Evolutionary conservation across 768 basidiomycete species (phyloP).

Genomic region (Termitomyces sp.): DNA sequence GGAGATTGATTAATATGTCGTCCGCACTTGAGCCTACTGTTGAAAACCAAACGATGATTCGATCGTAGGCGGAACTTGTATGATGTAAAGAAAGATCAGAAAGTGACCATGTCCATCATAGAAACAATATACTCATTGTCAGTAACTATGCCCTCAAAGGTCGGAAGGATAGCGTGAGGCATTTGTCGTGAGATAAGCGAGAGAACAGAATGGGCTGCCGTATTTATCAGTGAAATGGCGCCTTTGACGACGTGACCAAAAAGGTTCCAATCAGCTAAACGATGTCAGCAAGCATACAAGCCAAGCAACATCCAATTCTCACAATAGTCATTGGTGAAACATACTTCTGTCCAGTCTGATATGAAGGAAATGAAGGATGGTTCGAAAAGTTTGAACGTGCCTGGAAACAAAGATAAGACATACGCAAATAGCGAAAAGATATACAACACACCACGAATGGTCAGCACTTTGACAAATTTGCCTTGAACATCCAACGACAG

Average conservation of each 20-base stretch:
- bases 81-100: slow-evolving; percentile 3
- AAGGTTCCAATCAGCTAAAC: slow-evolving; percentile 52
- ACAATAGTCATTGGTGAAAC: slow-evolving; percentile 40
- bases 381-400: slow-evolving; percentile 38
- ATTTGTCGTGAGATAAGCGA: slow-evolving; percentile 23
- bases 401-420: slow-evolving; percentile 17
- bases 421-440: background rate
- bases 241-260: slow-evolving; percentile 41
- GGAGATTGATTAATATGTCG: slow-evolving; percentile 33
- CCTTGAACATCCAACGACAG: slow-evolving; percentile 55
- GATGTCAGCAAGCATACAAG: background rate
- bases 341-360: slow-evolving; percentile 43
- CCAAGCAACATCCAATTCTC: slow-evolving; percentile 17
- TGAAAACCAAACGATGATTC: slow-evolving; percentile 35
- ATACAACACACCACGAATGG: slow-evolving; percentile 37
- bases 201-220: slow-evolving; percentile 22
- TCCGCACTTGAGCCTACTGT: slow-evolving; percentile 24
- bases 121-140: slow-evolving; percentile 10
- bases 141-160: slow-evolving; percentile 23
- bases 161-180: slow-evolving; percentile 23
- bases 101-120: background rate
- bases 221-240: slow-evolving; percentile 36
- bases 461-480: slow-evolving; percentile 42
- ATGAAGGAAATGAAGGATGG: slow-evolving; percentile 32
- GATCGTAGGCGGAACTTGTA: slow-evolving; percentile 36